Percentiles rank a stretch among this genome's conserved stretches.
Conservation (phyloP, 148 eudicot species). For the Cornus suecica region DNA sequence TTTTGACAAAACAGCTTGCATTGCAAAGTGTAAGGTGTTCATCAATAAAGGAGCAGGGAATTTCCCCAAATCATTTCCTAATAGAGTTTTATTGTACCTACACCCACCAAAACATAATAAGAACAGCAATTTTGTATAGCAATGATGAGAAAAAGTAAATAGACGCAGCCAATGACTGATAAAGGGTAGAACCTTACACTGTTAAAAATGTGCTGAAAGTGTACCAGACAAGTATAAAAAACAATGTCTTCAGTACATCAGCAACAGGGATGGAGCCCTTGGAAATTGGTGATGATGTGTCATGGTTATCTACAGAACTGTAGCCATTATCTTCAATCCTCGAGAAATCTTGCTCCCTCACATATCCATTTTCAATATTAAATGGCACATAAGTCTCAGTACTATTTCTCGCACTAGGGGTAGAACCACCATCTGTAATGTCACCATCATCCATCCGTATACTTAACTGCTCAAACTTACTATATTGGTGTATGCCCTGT, state of each 20-base stretch:
- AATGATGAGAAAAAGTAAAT: neutral
- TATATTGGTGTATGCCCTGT: conserved; percentile 1
- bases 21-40: conserved; percentile 89
- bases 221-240: conserved; percentile 83
- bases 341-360: conserved; percentile 5
- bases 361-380: conserved; percentile 46
- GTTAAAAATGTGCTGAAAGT: conserved; percentile 90
- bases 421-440: conserved; percentile 11
- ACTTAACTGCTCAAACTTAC: conserved; percentile 10
- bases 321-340: conserved; percentile 9
- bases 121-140: conserved; percentile 7
- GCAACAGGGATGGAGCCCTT: conserved; percentile 46
- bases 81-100: conserved; percentile 87
- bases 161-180: neutral
- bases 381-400: conserved; percentile 46
- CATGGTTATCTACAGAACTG: conserved; percentile 14
- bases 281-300: neutral
- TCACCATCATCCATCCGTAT: conserved; percentile 30
- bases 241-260: conserved; percentile 79
- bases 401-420: conserved; percentile 18
- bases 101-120: conserved; percentile 14
- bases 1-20: conserved; percentile 92
- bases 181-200: conserved; percentile 51
- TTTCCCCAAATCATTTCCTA: conserved; percentile 90
- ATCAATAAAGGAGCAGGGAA: conserved; percentile 96